Conservation (phyloP, 2,329 filamentous ascomycete genomes). For the Colletotrichum lupini region DNA sequence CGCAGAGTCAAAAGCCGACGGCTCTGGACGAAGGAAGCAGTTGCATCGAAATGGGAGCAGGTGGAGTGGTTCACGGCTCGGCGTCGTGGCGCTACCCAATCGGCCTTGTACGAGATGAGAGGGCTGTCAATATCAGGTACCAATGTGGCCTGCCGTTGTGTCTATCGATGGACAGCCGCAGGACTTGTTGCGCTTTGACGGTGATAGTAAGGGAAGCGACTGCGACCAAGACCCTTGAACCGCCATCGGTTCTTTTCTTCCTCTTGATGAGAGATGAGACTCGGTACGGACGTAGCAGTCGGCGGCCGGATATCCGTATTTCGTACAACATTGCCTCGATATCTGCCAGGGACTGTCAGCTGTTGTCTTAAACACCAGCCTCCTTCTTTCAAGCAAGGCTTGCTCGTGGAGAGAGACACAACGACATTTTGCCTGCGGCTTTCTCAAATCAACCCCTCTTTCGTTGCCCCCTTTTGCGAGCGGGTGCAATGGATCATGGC, state of each 20-base stretch:
- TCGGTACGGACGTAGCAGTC: neutral
- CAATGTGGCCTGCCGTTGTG: conserved; percentile 1
- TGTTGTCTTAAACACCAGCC: conserved; percentile 11
- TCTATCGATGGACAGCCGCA: conserved; percentile 1
- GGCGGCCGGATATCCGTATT: neutral
- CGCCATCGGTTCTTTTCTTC: neutral
- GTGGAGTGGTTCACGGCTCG: neutral
- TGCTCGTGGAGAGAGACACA: neutral
- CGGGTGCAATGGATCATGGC: conserved; percentile 2
- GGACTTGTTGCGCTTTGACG: conserved; percentile 4
- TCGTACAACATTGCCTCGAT: neutral
- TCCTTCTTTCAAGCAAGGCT: neutral
- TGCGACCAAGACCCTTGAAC: neutral
- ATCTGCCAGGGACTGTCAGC: neutral
- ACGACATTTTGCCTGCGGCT: neutral
- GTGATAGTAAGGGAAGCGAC: neutral
- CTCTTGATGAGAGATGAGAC: neutral
- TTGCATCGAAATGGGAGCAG: neutral
- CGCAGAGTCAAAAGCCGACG: neutral
- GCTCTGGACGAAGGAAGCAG: neutral
- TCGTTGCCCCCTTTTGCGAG: conserved; percentile 15
- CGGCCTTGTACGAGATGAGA: neutral
- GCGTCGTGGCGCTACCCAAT: neutral
- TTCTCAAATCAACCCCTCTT: neutral
- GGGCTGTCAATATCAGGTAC: conserved; percentile 4